A percentile compares a stretch with the other conserved stretches of the same genome.
Conservation (phyloP, 768 basidiomycete species). For the Favolaschia claudopus region DNA sequence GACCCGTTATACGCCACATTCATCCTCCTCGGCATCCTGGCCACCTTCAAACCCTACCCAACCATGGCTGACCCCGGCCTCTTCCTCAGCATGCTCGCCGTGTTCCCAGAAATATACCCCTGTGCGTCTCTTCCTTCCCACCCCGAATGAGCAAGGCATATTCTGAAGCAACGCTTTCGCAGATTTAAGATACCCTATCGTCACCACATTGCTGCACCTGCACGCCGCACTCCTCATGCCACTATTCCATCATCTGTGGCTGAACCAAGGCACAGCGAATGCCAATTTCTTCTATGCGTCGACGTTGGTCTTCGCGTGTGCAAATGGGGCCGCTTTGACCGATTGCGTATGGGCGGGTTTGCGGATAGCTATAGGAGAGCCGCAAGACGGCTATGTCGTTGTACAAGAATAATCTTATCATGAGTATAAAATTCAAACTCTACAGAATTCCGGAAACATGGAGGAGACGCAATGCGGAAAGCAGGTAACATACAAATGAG, state of each 20-base stretch:
- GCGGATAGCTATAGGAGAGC: slow-evolving; percentile 70
- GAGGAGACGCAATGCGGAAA: too few relatives aligned
- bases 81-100: slow-evolving; percentile 78
- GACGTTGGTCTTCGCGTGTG: slow-evolving; percentile 91
- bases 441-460: too few relatives aligned
- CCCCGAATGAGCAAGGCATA: background rate
- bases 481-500: slow-evolving; percentile 20
- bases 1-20: slow-evolving; percentile 86
- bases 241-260: slow-evolving; percentile 92
- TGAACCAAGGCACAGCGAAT: slow-evolving; percentile 90
- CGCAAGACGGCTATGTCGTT: slow-evolving; percentile 59
- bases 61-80: slow-evolving; percentile 89
- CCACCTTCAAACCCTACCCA: slow-evolving; percentile 91
- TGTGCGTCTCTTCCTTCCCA: slow-evolving; percentile 56
- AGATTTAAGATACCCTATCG: slow-evolving; percentile 89
- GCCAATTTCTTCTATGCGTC: slow-evolving; percentile 99
- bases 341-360: slow-evolving; percentile 89
- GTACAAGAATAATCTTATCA: slow-evolving; percentile 70
- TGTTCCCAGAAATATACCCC: slow-evolving; percentile 86
- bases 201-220: slow-evolving; percentile 81
- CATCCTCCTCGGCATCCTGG: slow-evolving; percentile 77
- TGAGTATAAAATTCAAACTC: too few relatives aligned
- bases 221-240: slow-evolving; percentile 89
- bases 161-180: slow-evolving; percentile 17
- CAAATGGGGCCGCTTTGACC: slow-evolving; percentile 82